Evolutionary conservation across 1,284 basidiomycete genomes (phyloP).

Genomic region (Sanguinoderma infundibulare): DNA sequence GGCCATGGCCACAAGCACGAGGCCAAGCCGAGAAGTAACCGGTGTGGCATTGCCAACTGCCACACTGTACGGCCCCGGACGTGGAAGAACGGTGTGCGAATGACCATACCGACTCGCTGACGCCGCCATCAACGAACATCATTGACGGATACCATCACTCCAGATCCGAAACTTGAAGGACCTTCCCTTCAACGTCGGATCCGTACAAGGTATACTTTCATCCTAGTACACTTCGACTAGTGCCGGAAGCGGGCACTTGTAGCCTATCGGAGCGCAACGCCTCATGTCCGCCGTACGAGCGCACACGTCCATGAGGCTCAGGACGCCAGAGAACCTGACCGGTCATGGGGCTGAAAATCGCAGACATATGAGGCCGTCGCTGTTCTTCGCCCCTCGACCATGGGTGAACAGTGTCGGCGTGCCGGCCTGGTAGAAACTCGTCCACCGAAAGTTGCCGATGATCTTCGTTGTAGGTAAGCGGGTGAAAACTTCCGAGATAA

Average conservation of each 20-base stretch:
- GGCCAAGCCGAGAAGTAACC: background rate
- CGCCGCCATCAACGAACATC: too few relatives aligned
- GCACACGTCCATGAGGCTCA: background rate
- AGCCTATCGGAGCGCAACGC: background rate
- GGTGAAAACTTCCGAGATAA: background rate
- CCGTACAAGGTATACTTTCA: background rate
- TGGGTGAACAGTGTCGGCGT: background rate
- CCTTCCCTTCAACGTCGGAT: background rate
- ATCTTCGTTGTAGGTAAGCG: background rate
- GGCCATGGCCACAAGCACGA: background rate
- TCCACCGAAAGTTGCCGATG: background rate
- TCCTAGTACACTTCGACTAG: background rate
- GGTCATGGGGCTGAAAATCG: background rate
- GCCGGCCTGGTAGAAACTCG: background rate
- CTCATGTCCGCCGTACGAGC: background rate
- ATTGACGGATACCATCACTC: too few relatives aligned
- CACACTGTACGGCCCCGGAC: too few relatives aligned
- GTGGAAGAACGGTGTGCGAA: too few relatives aligned
- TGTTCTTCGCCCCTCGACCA: background rate
- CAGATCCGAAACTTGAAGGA: too few relatives aligned
- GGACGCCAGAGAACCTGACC: background rate
- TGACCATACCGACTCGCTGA: too few relatives aligned
- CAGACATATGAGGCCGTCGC: background rate
- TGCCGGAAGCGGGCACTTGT: background rate
- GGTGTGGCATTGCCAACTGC: background rate